Evolutionary conservation across 176 grass and related monocot genomes (phyloP), one percentile per base, ranked within the genome.

Genomic region (Hyparrhenia diplandra): DNA sequence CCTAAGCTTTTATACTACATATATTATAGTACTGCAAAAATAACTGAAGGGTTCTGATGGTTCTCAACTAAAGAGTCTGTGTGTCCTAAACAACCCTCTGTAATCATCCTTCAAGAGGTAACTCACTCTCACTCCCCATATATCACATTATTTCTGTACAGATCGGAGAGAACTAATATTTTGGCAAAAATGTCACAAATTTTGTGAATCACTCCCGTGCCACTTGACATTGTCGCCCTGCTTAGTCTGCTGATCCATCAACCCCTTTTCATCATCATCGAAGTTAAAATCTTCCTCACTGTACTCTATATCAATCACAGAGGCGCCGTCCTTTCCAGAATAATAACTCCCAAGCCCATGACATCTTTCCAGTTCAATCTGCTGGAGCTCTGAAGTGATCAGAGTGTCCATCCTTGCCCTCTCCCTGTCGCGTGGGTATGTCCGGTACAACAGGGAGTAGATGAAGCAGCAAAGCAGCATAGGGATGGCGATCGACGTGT

Each of bases 381-480:
- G 84, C 45, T 93, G 80, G 31, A 98, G 52, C 84, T 98, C 96
- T 30, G 90, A 79, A 13, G 75, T 18, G 41, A 95, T 88, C 52
- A 98, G 47, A 8, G 76, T 42, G 76, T 95, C 79, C 90, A 98
- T 93, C 34, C 78, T 92, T 63, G 92, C 96, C 82, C 96, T 87
- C 41, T 93, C 92, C 76, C 90, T 87, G 64, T 98, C 96, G 4
- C 90, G 83, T 0, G 92, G 92, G 81, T 98, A 98, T 16, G 86
- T 82, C 42, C 52, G 21, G 54, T 98, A 93, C 64, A 98, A 10
- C 76, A 91, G 78, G 70, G 82, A 93, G 82, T 95, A 95, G 78
- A 98, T 91, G 67, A 88, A 88, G 88, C 90, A 93, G 86, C 92
- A 98, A 1, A 95, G 42, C 10, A 85, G 34, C 95, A 98, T 95